Percentiles rank a stretch among this genome's conserved stretches.
phyloP scores from a whole-genome alignment of 257 asterid species.

The Mitragyna speciosa region DNA sequence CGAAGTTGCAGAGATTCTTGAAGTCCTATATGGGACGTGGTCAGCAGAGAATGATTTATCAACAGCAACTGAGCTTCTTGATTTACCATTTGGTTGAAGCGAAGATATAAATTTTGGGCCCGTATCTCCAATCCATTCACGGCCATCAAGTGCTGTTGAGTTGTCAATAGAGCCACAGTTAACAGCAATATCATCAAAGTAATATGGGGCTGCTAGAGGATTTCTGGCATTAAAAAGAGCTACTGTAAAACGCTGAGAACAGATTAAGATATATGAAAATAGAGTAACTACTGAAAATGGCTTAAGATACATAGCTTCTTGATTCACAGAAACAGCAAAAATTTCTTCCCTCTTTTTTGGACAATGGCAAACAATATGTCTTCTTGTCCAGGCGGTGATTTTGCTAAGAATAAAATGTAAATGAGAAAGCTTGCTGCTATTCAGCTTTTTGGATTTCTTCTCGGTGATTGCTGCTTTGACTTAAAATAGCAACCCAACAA shows the following conservation, averaged over 20 bases:
- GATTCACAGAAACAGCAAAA: no score
- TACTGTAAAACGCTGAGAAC: background rate
- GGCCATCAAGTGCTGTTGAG: slow-evolving; percentile 7
- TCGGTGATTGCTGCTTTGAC: no score
- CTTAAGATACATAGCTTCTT: background rate
- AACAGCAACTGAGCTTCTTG: slow-evolving; percentile 4
- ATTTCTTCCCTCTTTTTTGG: no score
- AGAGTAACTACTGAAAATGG: background rate
- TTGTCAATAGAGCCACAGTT: slow-evolving; percentile 12
- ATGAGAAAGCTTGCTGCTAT: no score
- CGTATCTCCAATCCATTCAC: slow-evolving; percentile 19
- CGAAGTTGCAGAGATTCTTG: slow-evolving; percentile 10
- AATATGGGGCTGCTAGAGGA: background rate
- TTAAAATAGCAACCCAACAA: no score
- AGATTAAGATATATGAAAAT: background rate
- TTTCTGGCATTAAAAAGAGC: background rate
- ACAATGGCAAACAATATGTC: no score
- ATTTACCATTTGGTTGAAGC: slow-evolving; percentile 5
- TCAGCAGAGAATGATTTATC: slow-evolving; percentile 5
- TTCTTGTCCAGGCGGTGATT: no score
- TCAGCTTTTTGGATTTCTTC: no score
- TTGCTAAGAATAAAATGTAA: no score
- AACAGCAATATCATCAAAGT: slow-evolving; percentile 1
- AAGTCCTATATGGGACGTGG: slow-evolving; percentile 12
- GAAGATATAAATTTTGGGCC: background rate